These are phyloP conservation scores for Dichotomocladium elegans DNA, from an alignment of 371 early-diverging fungal genomes.

Conservation along the genomic window DNA sequence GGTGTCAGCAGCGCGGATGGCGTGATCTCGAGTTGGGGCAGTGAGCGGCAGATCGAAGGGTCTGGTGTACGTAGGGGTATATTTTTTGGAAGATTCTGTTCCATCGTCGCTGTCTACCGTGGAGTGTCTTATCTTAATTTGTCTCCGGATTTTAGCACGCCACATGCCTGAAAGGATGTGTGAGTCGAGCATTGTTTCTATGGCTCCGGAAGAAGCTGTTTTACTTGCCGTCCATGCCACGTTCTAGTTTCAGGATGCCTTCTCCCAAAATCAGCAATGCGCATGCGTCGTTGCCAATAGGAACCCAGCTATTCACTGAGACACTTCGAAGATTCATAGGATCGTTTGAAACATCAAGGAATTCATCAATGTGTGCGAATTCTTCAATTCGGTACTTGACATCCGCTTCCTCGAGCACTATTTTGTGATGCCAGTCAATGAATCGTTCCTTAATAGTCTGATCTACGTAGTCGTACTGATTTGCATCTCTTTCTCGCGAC, in stretches of 20 bases:
- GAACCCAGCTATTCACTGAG: conserved; percentile 46
- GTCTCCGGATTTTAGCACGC: neutral
- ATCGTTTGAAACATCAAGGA: too few relatives aligned
- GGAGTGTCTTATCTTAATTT: neutral
- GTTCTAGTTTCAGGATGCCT: conserved; percentile 21
- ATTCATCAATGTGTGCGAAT: too few relatives aligned
- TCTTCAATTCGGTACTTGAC: too few relatives aligned
- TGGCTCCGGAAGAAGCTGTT: neutral
- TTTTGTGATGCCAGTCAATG: too few relatives aligned
- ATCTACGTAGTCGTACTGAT: too few relatives aligned
- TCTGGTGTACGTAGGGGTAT: too few relatives aligned
- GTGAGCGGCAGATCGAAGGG: too few relatives aligned
- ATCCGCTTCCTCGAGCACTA: too few relatives aligned
- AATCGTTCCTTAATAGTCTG: too few relatives aligned
- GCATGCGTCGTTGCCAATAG: conserved; percentile 37
- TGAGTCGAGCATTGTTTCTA: neutral
- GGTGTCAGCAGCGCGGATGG: conserved; percentile 63
- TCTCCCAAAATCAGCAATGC: conserved; percentile 24
- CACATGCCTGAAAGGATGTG: neutral
- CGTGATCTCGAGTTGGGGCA: conserved; percentile 40
- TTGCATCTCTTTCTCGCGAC: too few relatives aligned
- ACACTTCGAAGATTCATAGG: conserved; percentile 19
- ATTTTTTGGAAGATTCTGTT: too few relatives aligned
- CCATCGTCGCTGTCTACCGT: neutral
- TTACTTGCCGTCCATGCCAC: conserved; percentile 6